phyloP scores from a whole-genome alignment of 805 yeast species.

The Candida endomychidarum region DNA sequence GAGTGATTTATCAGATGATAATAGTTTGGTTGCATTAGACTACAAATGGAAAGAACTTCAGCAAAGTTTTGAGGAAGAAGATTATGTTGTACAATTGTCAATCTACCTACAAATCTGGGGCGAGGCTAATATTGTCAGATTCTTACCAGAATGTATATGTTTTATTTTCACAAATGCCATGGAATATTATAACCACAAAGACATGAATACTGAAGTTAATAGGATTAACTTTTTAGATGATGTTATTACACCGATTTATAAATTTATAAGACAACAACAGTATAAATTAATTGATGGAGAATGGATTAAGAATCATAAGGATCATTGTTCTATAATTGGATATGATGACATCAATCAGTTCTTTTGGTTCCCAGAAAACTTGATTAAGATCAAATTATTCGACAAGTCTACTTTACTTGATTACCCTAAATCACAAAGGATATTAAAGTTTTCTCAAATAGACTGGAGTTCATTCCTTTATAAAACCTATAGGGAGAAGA shows the following conservation, averaged over 20 bases:
- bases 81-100: constrained; percentile 65
- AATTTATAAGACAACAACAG: constrained; percentile 66
- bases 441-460: constrained; percentile 27
- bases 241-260: constrained; percentile 51
- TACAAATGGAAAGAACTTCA: constrained; percentile 67
- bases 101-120: constrained; percentile 71
- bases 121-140: constrained; percentile 66
- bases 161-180: constrained; percentile 30
- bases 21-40: constrained; percentile 20
- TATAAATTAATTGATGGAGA: constrained; percentile 55
- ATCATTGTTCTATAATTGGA: constrained; percentile 61
- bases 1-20: constrained; percentile 15
- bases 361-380: constrained; percentile 47
- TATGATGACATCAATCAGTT: constrained; percentile 55
- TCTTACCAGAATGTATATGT: constrained; percentile 45
- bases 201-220: too few species aligned
- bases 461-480: constrained; percentile 43
- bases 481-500: constrained; percentile 48
- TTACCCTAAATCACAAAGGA: constrained; percentile 31
- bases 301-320: constrained; percentile 60
- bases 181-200: constrained; percentile 20
- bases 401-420: constrained; percentile 33
- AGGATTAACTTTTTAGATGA: constrained; percentile 28
- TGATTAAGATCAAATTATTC: constrained; percentile 29
- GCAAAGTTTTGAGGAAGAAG: constrained; percentile 51